These are phyloP conservation scores for Ophiostoma angusticollis DNA, from an alignment of 2,329 filamentous ascomycete species.

Conservation along the genomic window DNA sequence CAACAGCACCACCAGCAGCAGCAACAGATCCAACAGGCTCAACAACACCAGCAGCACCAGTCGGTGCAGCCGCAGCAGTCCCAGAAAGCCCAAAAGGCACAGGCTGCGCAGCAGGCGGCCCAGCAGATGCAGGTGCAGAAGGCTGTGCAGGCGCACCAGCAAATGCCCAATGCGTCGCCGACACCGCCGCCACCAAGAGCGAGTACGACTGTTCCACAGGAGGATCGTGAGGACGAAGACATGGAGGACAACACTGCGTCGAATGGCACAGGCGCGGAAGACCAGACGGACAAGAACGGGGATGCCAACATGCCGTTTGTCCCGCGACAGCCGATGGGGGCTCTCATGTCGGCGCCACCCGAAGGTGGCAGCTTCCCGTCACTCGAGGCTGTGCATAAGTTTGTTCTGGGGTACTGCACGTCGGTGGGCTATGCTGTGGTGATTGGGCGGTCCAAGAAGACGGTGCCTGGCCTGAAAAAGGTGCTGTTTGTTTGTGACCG, in stretches of 20 bases:
- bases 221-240: constrained; percentile 32
- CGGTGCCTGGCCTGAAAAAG: constrained; percentile 53
- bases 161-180: constrained; percentile 15
- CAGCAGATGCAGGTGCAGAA: constrained; percentile 23
- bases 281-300: constrained; percentile 26
- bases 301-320: constrained; percentile 30
- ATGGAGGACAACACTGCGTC: constrained; percentile 36
- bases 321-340: constrained; percentile 41
- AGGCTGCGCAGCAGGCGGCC: constrained; percentile 15
- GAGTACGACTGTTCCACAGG: constrained; percentile 19
- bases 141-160: constrained; percentile 22
- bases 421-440: constrained; percentile 57
- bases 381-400: constrained; percentile 51
- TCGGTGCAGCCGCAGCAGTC: constrained; percentile 22
- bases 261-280: constrained; percentile 7
- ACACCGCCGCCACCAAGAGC: constrained; percentile 11
- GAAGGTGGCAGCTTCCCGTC: constrained; percentile 52
- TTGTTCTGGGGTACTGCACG: constrained; percentile 51
- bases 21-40: constrained; percentile 14
- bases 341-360: constrained; percentile 49
- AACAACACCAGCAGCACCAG: constrained; percentile 13
- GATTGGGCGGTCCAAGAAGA: constrained; percentile 56
- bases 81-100: constrained; percentile 21
- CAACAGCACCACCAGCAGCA: constrained; percentile 14
- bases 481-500: constrained; percentile 55